Percentiles rank a stretch among this genome's conserved stretches.
phyloP scores from a whole-genome alignment of 805 yeast genomes.

The Candida arabinofermentans region DNA sequence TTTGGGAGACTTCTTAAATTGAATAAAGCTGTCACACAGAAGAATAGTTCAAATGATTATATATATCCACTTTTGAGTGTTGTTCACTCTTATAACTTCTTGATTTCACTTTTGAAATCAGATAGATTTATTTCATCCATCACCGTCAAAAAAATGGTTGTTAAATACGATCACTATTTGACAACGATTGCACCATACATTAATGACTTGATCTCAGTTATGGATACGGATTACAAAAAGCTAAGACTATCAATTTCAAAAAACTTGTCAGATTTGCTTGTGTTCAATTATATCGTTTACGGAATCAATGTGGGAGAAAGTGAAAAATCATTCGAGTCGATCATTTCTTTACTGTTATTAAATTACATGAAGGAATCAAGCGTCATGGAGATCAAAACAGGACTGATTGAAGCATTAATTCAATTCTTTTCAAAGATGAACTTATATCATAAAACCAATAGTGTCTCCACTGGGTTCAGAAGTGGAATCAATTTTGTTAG shows the following conservation, averaged over 20 bases:
- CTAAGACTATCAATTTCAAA: conserved; percentile 28
- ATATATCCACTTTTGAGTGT: conserved; percentile 30
- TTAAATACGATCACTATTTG: conserved; percentile 21
- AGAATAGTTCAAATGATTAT: conserved; percentile 15
- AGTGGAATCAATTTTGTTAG: conserved; percentile 30
- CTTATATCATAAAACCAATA: conserved; percentile 28
- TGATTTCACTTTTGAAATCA: conserved; percentile 28
- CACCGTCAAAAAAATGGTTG: conserved; percentile 21
- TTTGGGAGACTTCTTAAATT: conserved; percentile 29
- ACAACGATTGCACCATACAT: conserved; percentile 17
- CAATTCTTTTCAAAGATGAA: conserved; percentile 31
- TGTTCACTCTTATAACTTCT: conserved; percentile 25
- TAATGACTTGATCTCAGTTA: conserved; percentile 14
- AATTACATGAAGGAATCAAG: conserved; percentile 17
- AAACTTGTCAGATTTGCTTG: conserved; percentile 30
- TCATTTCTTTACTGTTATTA: conserved; percentile 19
- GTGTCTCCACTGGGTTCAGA: conserved; percentile 19
- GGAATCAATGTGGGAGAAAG: conserved; percentile 25
- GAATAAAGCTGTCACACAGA: conserved; percentile 22
- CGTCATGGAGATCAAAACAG: conserved; percentile 18
- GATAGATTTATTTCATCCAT: conserved; percentile 26
- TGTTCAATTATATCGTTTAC: conserved; percentile 28
- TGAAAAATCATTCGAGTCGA: conserved; percentile 22
- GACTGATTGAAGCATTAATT: conserved; percentile 26
- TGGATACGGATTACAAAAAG: conserved; percentile 28